These are phyloP conservation scores for Cystobasidium pallidum DNA, from an alignment of 1,284 basidiomycete genomes.

Conservation along the genomic window DNA sequence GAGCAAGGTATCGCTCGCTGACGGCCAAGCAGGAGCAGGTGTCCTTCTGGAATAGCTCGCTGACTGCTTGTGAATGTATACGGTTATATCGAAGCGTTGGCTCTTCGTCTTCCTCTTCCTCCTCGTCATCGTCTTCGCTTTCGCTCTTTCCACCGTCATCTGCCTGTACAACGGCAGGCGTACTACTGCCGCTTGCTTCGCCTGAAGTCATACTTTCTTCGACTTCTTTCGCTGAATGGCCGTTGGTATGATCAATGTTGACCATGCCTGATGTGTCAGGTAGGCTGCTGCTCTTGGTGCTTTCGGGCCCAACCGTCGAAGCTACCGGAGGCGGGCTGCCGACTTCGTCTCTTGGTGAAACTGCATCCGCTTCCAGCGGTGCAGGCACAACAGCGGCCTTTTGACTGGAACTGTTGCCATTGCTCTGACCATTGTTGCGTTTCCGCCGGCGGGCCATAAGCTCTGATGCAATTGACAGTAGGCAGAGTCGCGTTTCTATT, in stretches of 20 bases:
- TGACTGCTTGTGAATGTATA: constrained; percentile 68
- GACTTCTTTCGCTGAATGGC: not conserved
- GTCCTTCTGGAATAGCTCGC: constrained; percentile 84
- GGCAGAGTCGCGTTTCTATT: not conserved
- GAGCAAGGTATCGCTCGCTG: constrained; percentile 71
- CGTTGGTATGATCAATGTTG: not conserved
- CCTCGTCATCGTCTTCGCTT: constrained; percentile 38
- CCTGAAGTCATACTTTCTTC: not conserved
- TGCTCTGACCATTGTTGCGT: constrained; percentile 15
- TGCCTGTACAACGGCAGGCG: constrained; percentile 4
- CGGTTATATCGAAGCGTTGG: constrained; percentile 83
- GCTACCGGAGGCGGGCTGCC: not conserved
- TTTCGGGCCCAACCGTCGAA: not conserved
- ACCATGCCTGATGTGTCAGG: not conserved
- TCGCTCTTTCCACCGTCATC: not conserved
- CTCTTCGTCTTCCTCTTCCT: constrained; percentile 50
- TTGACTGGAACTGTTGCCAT: not conserved
- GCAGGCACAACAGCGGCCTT: not conserved
- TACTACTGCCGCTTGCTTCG: constrained; percentile 1
- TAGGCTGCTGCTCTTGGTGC: not conserved
- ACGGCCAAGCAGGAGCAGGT: constrained; percentile 80
- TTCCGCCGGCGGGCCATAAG: constrained; percentile 8
- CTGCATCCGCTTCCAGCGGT: not conserved
- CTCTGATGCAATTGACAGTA: not conserved
- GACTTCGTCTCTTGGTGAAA: not conserved